These are phyloP conservation scores for Trichoderma lentiforme DNA, from an alignment of 2,329 filamentous ascomycete genomes.

Conservation along the genomic window DNA sequence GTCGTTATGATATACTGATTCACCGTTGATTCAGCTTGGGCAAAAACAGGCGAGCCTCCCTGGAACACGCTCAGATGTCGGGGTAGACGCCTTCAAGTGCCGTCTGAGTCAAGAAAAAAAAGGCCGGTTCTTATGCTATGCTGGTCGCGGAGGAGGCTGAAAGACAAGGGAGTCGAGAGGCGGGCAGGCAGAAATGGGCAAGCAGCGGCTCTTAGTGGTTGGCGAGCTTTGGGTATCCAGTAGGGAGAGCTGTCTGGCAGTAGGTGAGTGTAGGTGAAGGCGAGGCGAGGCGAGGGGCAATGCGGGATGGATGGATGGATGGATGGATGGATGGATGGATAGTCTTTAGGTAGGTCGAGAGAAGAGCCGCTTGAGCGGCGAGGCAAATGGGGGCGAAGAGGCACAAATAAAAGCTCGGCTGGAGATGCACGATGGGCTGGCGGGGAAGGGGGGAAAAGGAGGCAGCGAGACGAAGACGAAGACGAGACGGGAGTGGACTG, in stretches of 20 bases:
- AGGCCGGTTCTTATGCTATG: background rate
- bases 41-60: background rate
- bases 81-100: background rate
- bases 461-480: background rate
- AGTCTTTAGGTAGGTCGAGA: background rate
- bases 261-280: background rate
- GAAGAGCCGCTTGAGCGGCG: constrained; percentile 10
- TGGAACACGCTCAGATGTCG: background rate
- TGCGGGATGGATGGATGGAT: background rate
- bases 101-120: constrained; percentile 1
- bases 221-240: background rate
- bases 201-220: background rate
- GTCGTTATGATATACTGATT: background rate
- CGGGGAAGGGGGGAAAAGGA: background rate
- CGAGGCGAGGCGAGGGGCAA: constrained; percentile 13
- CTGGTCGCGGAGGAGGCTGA: background rate
- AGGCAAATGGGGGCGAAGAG: constrained; percentile 15
- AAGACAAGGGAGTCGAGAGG: background rate
- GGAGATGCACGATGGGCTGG: background rate
- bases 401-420: constrained; percentile 15
- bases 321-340: background rate
- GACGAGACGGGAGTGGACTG: background rate
- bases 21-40: background rate
- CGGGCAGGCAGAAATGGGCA: background rate
- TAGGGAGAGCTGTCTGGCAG: background rate